Base-by-base conservation (phyloP, 805 yeast genomes). In the Scheffersomyces lignosus region DNA sequence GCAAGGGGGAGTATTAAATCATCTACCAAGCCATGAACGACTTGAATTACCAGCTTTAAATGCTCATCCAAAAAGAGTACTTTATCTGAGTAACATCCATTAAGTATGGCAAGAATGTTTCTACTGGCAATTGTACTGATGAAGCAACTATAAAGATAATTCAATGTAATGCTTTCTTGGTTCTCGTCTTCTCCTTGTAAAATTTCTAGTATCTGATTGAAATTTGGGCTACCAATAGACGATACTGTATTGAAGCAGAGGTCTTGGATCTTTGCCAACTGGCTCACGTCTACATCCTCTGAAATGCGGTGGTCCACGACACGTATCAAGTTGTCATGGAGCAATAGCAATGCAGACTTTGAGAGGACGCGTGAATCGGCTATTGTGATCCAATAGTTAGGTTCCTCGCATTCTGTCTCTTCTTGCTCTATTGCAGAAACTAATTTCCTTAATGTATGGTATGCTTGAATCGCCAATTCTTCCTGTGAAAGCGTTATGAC, bases 21-120 rank as follows among this genome's bases (percentile, higher is more conserved):
- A 25, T 63, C 72, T 1, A 62, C 41, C 5, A 57, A 33, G 1
- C 51, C 52, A 30, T 64, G 56, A 4, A 77, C 38, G 35, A 73
- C 70, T 0, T 66, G 61, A 1, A 78, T 47, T 0, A 74, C 65
- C 2, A 66, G 58, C 3, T 49, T 46, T 12, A 79, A 44, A 45
- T 69, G 71, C 4, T 62, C 64, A 26, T 78, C 82, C 17, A 73
- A 43, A 37, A 70, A 69, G 3, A 82, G 47, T 27, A 56, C 59
- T 40, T 71, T 72, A 34, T 77, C 79, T 2, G 51, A 41, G 28
- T 67, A 48, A 24, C 62, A 58, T 12, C 74, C 49, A 18, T 66
- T 64, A 36, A 79, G 62, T 1, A 75, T 57, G 3, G 56, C 44
- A 31, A 79, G 53, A 4, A 76, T 53, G 3, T 71, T 42, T 3